Percentiles rank a stretch among this genome's conserved stretches.
These are phyloP conservation scores for Corniculantispora saksenae DNA, from an alignment of 2,329 filamentous ascomycete genomes.

Conservation along the genomic window DNA sequence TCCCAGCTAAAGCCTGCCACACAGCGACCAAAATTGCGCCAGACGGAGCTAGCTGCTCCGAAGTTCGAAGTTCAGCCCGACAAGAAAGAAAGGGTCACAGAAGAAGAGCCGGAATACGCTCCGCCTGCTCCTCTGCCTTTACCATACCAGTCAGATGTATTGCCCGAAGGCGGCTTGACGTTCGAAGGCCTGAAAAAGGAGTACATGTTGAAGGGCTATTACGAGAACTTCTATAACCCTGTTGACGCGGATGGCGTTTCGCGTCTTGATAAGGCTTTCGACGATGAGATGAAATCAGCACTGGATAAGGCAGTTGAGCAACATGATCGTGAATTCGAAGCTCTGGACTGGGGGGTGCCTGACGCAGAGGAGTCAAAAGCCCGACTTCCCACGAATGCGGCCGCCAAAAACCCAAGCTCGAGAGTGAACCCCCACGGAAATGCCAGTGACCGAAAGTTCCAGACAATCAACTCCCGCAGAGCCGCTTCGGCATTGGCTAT, in stretches of 20 bases:
- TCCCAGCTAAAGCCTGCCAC: slow-evolving; percentile 59
- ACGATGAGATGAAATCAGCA: slow-evolving; percentile 52
- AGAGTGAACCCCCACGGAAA: background rate
- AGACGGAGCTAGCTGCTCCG: slow-evolving; percentile 53
- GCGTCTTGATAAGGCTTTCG: slow-evolving; percentile 60
- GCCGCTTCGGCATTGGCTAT: slow-evolving; percentile 54
- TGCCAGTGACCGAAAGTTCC: slow-evolving; percentile 12
- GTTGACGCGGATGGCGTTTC: slow-evolving; percentile 69
- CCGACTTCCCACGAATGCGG: background rate
- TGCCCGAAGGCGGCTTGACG: slow-evolving; percentile 58
- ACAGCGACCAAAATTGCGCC: slow-evolving; percentile 58
- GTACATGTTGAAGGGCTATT: slow-evolving; percentile 63
- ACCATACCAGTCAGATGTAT: slow-evolving; percentile 69
- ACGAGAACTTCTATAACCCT: slow-evolving; percentile 60
- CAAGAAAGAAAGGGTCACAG: slow-evolving; percentile 46
- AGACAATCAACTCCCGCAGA: slow-evolving; percentile 46
- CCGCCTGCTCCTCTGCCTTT: slow-evolving; percentile 70
- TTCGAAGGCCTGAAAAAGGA: slow-evolving; percentile 59
- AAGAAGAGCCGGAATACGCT: slow-evolving; percentile 86
- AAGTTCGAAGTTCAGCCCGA: slow-evolving; percentile 66
- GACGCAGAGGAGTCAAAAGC: slow-evolving; percentile 52
- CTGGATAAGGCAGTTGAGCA: slow-evolving; percentile 63
- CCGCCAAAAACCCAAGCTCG: background rate
- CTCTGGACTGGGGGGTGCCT: slow-evolving; percentile 60
- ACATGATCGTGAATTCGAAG: slow-evolving; percentile 66